Evolutionary conservation across 441 rosid genomes (phyloP).

Genomic region (Corymbia citriodora): DNA sequence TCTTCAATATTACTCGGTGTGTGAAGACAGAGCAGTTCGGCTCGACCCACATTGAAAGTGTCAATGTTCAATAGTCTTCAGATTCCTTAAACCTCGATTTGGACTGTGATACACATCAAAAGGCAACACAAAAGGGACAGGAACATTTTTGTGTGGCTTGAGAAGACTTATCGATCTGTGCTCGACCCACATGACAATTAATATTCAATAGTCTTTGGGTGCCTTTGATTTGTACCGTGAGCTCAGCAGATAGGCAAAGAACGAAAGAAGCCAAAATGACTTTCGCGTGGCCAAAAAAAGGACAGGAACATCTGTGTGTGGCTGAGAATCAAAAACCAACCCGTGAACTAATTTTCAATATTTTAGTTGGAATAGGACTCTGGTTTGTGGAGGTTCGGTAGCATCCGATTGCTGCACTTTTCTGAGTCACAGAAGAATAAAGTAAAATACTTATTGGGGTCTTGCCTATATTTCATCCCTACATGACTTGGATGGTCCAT

Average conservation of each 20-base stretch:
- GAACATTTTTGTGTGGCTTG: not conserved
- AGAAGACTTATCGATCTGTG: not conserved
- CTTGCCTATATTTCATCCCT: not conserved
- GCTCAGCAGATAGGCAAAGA: not conserved
- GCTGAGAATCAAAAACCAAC: not conserved
- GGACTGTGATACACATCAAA: not conserved
- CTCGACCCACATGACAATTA: not conserved
- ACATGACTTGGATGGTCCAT: not conserved
- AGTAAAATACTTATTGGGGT: not conserved
- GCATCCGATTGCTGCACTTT: not conserved
- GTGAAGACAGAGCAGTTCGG: not conserved
- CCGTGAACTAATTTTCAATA: not conserved
- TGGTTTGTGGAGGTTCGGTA: not conserved
- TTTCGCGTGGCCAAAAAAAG: not conserved
- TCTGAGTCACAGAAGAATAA: not conserved
- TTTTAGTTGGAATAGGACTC: not conserved
- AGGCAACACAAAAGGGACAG: not conserved
- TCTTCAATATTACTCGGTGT: not conserved
- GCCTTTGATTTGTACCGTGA: not conserved
- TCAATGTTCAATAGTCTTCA: not conserved
- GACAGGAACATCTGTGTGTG: not conserved
- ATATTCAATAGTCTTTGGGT: not conserved
- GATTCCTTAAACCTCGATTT: not conserved
- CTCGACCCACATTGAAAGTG: not conserved
- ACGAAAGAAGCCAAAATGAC: not conserved